Conservation (phyloP, 345 rosid species). For the thale cress (Arabidopsis thaliana) region DNA sequence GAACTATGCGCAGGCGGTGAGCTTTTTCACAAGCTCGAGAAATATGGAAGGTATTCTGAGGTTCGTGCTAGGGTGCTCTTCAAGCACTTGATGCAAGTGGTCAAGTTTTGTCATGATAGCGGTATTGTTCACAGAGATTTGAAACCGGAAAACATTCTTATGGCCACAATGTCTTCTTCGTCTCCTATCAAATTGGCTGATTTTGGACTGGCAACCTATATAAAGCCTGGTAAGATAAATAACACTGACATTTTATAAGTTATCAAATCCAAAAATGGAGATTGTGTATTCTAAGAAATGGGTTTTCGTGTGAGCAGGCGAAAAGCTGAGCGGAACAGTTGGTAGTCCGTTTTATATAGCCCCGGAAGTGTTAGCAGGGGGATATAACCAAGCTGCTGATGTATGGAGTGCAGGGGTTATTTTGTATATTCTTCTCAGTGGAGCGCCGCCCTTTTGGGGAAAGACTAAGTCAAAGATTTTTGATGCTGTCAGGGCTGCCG, state of each 20-base stretch:
- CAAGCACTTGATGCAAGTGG: constrained; percentile 70
- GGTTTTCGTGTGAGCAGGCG: constrained; percentile 51
- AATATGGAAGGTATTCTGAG: constrained; percentile 67
- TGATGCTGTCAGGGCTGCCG: constrained; percentile 82
- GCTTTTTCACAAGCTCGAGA: constrained; percentile 67
- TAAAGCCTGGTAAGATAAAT: constrained; percentile 57
- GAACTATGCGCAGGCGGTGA: constrained; percentile 81
- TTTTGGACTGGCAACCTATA: constrained; percentile 74
- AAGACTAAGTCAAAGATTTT: constrained; percentile 83
- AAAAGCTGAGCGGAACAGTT: constrained; percentile 63
- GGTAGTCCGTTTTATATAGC: constrained; percentile 84
- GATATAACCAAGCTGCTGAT: constrained; percentile 77
- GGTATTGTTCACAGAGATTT: constrained; percentile 80
- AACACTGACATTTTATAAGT: neutral
- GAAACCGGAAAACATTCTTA: constrained; percentile 73
- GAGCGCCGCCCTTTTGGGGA: constrained; percentile 81
- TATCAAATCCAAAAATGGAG: neutral
- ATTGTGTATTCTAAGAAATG: constrained; percentile 26
- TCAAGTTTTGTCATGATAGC: constrained; percentile 67
- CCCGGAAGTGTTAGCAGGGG: constrained; percentile 72
- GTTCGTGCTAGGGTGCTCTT: constrained; percentile 58
- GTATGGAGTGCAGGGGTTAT: constrained; percentile 87
- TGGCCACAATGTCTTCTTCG: constrained; percentile 60
- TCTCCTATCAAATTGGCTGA: constrained; percentile 79
- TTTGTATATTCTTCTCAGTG: constrained; percentile 68